Percentiles rank a stretch among this genome's conserved stretches.
Conservation (phyloP, 192 early-diverging fungal species). For the Haplosporangium gracile region DNA sequence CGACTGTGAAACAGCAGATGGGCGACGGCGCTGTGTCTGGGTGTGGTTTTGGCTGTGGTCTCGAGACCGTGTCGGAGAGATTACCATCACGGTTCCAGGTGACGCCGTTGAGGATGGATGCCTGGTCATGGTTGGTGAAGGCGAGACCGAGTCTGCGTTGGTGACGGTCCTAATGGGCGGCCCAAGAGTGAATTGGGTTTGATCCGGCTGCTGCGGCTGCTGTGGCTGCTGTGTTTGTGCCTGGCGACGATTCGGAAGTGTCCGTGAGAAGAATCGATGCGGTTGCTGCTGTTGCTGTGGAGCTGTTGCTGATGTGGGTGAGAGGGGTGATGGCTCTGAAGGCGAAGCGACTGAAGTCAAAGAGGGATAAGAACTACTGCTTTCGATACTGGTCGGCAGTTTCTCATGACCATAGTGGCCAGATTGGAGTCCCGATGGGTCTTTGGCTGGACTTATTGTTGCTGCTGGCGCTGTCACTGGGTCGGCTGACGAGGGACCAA, state of each 20-base stretch:
- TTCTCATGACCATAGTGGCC: constrained; percentile 4
- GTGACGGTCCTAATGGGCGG: background rate
- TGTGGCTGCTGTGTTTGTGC: background rate
- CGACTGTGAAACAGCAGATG: constrained; percentile 5
- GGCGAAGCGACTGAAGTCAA: background rate
- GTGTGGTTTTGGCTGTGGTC: background rate
- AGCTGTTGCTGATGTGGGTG: background rate
- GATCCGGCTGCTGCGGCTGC: constrained; percentile 24
- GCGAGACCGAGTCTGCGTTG: background rate
- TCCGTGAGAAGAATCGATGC: constrained; percentile 7
- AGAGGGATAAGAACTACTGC: background rate
- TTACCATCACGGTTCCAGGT: background rate
- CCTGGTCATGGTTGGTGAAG: background rate
- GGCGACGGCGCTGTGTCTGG: constrained; percentile 7
- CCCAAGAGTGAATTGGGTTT: background rate
- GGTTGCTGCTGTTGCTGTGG: background rate
- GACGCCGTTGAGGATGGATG: background rate
- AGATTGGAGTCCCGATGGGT: background rate
- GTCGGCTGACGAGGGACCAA: constrained; percentile 28
- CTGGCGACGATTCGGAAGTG: background rate
- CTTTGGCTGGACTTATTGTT: background rate
- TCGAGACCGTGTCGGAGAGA: background rate
- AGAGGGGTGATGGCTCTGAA: background rate
- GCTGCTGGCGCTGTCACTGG: background rate
- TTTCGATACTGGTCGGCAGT: background rate